A percentile compares a stretch with the other conserved stretches of the same genome.
phyloP scores from a whole-genome alignment of 352 stramenopile species.

The Pythium rishiriense region DNA sequence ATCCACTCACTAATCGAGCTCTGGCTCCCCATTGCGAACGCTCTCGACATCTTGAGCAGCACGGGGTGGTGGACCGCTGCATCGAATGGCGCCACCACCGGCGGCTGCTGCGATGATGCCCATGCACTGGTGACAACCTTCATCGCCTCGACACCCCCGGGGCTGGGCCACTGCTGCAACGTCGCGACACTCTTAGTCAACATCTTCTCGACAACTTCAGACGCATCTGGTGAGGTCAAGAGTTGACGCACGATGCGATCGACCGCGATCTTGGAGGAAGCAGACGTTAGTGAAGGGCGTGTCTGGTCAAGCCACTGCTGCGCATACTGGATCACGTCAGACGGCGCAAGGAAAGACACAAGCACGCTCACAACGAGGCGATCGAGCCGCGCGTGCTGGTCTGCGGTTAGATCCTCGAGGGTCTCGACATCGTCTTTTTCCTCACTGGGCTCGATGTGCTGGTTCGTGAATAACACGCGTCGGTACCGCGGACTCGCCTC shows the following conservation, averaged over 20 bases:
- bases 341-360: slow-evolving; percentile 13
- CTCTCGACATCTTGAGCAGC: slow-evolving; percentile 22
- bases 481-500: slow-evolving; percentile 17
- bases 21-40: slow-evolving; percentile 21
- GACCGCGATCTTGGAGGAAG: neutral
- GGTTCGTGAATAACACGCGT: slow-evolving; percentile 29
- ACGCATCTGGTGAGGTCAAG: neutral
- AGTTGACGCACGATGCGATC: slow-evolving; percentile 14
- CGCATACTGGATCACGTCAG: neutral
- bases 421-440: slow-evolving; percentile 11
- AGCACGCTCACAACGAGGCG: slow-evolving; percentile 10
- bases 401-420: slow-evolving; percentile 12
- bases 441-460: slow-evolving; percentile 12
- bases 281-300: neutral
- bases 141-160: slow-evolving; percentile 14
- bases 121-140: slow-evolving; percentile 19
- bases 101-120: neutral
- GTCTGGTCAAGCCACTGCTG: slow-evolving; percentile 16
- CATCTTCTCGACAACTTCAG: neutral
- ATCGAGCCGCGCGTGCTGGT: slow-evolving; percentile 23
- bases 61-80: slow-evolving; percentile 16
- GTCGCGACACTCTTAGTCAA: slow-evolving; percentile 8
- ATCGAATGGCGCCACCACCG: slow-evolving; percentile 4
- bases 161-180: slow-evolving; percentile 21
- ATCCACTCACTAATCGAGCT: slow-evolving; percentile 21